Conservation (phyloP, 495 filamentous ascomycete species). For the Penicillium fimorum region DNA sequence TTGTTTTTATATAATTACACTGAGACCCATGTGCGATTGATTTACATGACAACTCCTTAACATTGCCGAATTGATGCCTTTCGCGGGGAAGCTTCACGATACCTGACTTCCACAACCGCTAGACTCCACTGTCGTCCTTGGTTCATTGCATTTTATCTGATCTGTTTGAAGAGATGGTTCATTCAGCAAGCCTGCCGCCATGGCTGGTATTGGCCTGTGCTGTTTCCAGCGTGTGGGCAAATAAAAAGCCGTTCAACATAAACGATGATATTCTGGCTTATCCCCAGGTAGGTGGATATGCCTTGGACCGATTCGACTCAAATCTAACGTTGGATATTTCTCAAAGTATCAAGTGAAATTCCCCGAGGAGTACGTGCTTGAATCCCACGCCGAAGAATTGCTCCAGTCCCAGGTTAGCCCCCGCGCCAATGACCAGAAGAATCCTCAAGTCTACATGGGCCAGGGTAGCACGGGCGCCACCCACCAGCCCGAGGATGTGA, state of each 20-base stretch:
- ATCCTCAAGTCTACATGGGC: constrained; percentile 30
- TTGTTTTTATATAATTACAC: background rate
- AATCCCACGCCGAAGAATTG: constrained; percentile 62
- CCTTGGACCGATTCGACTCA: constrained; percentile 4
- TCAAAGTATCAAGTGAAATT: constrained; percentile 80
- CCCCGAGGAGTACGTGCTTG: constrained; percentile 70
- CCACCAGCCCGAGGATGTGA: background rate
- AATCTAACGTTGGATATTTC: constrained; percentile 1
- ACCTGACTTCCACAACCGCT: background rate
- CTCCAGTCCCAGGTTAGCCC: constrained; percentile 41
- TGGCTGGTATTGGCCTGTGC: constrained; percentile 37
- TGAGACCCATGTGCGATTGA: background rate
- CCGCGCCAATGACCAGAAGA: constrained; percentile 16
- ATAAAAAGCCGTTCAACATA: constrained; percentile 67
- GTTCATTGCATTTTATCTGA: background rate
- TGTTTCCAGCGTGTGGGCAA: constrained; percentile 47
- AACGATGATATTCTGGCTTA: constrained; percentile 90
- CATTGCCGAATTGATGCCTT: background rate
- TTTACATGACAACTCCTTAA: background rate
- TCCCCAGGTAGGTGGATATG: constrained; percentile 66
- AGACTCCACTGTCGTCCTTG: background rate
- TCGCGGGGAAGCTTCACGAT: constrained; percentile 1
- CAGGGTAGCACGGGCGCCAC: constrained; percentile 15
- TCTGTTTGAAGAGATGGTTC: constrained; percentile 26
- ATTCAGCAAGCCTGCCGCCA: constrained; percentile 23